Conservation (phyloP, 2,329 filamentous ascomycete genomes). For the Colletotrichum tofieldiae region DNA sequence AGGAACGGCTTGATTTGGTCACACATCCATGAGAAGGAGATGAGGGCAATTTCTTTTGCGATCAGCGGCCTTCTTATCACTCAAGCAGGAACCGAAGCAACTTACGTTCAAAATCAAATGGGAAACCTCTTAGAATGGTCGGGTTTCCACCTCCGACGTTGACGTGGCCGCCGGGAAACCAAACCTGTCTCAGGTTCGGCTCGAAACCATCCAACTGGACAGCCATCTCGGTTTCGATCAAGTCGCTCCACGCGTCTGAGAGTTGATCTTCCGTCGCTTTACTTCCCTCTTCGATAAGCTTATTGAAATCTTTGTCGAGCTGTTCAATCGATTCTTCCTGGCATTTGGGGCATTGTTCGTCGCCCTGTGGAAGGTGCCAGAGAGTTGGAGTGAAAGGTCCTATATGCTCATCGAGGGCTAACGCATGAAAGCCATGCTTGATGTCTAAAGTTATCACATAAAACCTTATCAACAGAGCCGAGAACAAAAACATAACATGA, state of each 20-base stretch:
- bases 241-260: background rate
- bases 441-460: background rate
- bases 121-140: background rate
- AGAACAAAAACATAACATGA: fast-evolving
- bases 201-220: background rate
- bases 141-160: constrained; percentile 35
- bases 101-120: constrained; percentile 30
- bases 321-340: background rate
- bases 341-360: background rate
- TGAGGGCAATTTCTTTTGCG: constrained; percentile 35
- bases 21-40: constrained; percentile 44
- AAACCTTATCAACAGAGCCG: background rate
- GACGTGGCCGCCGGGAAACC: constrained; percentile 35
- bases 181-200: constrained; percentile 22
- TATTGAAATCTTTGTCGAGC: background rate
- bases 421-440: constrained; percentile 25
- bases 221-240: background rate
- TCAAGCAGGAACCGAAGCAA: background rate
- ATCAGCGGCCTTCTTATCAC: background rate
- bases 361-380: constrained; percentile 2
- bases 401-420: constrained; percentile 24
- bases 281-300: background rate
- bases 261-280: background rate
- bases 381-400: constrained; percentile 5
- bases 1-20: constrained; percentile 5